A percentile compares a stretch with the other conserved stretches of the same genome.
Conservation (phyloP, 2,329 filamentous ascomycete species). For the Fusarium caatingaense region DNA sequence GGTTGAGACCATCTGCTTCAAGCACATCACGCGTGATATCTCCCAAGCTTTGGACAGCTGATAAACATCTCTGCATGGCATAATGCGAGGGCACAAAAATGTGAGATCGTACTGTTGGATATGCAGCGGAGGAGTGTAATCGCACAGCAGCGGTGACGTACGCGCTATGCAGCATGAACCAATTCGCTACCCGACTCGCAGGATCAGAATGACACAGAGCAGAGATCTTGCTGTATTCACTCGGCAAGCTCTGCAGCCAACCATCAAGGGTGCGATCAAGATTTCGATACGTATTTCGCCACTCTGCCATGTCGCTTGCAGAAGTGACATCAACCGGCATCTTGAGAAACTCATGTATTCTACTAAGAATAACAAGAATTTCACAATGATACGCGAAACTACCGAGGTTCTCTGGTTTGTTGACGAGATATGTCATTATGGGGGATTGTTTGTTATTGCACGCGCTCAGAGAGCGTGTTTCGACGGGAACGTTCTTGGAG, state of each 20-base stretch:
- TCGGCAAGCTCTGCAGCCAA: slow-evolving; percentile 57
- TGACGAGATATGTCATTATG: slow-evolving; percentile 47
- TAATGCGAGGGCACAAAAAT: slow-evolving; percentile 58
- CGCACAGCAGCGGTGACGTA: slow-evolving; percentile 58
- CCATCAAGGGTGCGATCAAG: slow-evolving; percentile 55
- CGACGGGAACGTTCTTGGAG: slow-evolving; percentile 57
- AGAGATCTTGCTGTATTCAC: slow-evolving; percentile 59
- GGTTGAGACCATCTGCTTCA: slow-evolving; percentile 56
- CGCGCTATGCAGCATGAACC: slow-evolving; percentile 60
- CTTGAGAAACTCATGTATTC: slow-evolving; percentile 58
- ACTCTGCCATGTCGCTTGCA: slow-evolving; percentile 52
- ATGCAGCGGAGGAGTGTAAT: slow-evolving; percentile 58
- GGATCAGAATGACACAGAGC: slow-evolving; percentile 59
- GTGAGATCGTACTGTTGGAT: slow-evolving; percentile 54
- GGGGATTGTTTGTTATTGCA: slow-evolving; percentile 43
- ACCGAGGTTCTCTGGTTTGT: slow-evolving; percentile 57
- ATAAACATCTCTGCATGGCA: slow-evolving; percentile 58
- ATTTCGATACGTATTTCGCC: slow-evolving; percentile 56
- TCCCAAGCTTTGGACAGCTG: slow-evolving; percentile 57
- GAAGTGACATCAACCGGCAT: slow-evolving; percentile 55
- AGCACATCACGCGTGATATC: slow-evolving; percentile 58
- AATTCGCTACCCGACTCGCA: slow-evolving; percentile 59
- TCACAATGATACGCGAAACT: slow-evolving; percentile 60
- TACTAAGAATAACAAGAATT: slow-evolving; percentile 56
- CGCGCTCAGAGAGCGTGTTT: slow-evolving; percentile 51